Evolutionary conservation across 2,329 filamentous ascomycete species (phyloP), one percentile per base, ranked within the genome.

Genomic region (Trichoderma atrobrunneum): DNA sequence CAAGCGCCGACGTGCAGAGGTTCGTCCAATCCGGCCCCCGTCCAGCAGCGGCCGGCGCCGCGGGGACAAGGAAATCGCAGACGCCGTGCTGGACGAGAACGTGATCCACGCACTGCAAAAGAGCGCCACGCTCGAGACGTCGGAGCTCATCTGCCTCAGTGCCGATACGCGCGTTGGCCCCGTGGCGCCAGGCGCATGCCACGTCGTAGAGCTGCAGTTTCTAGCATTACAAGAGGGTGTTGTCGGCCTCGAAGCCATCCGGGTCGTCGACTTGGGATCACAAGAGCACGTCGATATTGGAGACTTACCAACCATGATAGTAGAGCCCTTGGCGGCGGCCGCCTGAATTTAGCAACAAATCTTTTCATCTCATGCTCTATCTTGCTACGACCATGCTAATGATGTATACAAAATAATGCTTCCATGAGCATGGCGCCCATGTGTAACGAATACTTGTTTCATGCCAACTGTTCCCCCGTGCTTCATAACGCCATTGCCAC

Each of bases 241-340:
- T 36, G 85, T 93, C 34, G 86, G 87, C n/a, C 80, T 95, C 3
- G 93, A 95, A 76, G 90, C 90, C 3, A 85, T 95, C 24, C 85
- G 92, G 64, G 88, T 95, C 1, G 85, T 95, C 4, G 93, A 96
- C 79, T 79, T 95, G 73, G 88, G 85, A 26, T 92, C 89, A 39
- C 90, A 93, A 77, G 92, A 95, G 82, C 91, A 92, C 78, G 90
- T 93, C 4, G 92, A 95, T 80, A 90, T 95, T 70, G 87, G 88
- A 73, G 91, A 95, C 73, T 79, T 96, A 74, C 93, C 93, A 0
- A 89, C 87, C 59, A 88, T 94, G 76, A 81, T 93, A 68, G 86
- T 91, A 18, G 81, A 84, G 72, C 78, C 80, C 26, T 24, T 67
- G 26, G 75, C 75, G 21, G 77, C 75, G 24, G 76, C 76, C 30